These are phyloP conservation scores for Boletellus sp. DNA, from an alignment of 768 basidiomycete species.

Conservation along the genomic window DNA sequence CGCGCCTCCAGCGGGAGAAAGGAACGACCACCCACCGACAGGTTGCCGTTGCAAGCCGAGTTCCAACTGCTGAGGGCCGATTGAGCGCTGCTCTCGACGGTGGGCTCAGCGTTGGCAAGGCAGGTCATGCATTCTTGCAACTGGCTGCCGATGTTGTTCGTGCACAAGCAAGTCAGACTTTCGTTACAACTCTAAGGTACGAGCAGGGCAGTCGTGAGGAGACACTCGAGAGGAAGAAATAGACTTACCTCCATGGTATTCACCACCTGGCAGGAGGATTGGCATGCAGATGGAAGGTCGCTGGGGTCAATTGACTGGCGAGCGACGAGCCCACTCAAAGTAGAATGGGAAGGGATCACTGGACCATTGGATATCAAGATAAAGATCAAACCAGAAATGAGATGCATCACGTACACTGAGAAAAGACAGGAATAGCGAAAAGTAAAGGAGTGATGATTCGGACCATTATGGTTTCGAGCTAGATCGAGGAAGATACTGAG, in stretches of 20 bases:
- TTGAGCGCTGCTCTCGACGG: constrained; percentile 5
- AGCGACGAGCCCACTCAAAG: constrained; percentile 11
- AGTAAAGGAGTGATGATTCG: constrained; percentile 19
- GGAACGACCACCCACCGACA: constrained; percentile 15
- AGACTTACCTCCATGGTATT: constrained; percentile 16
- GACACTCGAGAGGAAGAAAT: not conserved
- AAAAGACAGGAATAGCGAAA: constrained; percentile 5
- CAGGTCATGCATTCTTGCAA: constrained; percentile 21
- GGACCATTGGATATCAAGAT: not conserved
- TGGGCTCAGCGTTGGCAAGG: constrained; percentile 2
- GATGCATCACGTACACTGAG: constrained; percentile 8
- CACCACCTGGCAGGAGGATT: constrained; percentile 19
- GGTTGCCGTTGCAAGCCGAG: constrained; percentile 9
- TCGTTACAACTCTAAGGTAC: constrained; percentile 8
- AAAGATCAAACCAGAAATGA: not conserved
- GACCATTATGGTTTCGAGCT: constrained; percentile 15
- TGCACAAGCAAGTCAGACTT: constrained; percentile 12
- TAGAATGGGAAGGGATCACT: not conserved
- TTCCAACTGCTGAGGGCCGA: constrained; percentile 14
- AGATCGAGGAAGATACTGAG: not conserved
- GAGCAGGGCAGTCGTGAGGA: not conserved
- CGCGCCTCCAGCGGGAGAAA: too few relatives aligned
- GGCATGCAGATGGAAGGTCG: constrained; percentile 17
- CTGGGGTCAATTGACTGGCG: constrained; percentile 16
- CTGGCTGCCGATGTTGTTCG: constrained; percentile 5